These are phyloP conservation scores for Jamesozyma rosinii DNA, from an alignment of 805 yeast genomes.

Conservation along the genomic window DNA sequence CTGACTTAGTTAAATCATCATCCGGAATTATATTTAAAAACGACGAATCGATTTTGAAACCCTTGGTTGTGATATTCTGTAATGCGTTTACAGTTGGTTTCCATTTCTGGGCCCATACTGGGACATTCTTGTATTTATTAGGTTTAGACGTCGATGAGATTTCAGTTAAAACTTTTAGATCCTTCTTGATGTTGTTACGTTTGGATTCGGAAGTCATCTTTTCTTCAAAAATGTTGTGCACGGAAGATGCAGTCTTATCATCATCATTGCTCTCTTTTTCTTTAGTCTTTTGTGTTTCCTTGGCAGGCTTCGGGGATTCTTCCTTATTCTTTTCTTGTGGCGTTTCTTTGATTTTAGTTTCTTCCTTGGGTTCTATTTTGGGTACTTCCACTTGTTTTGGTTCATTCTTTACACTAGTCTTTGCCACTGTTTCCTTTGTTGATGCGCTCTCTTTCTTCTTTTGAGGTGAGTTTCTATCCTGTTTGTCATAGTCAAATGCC, in stretches of 20 bases:
- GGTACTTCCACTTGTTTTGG: not conserved
- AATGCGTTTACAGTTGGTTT: slow-evolving; percentile 35
- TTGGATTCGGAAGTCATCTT: slow-evolving; percentile 25
- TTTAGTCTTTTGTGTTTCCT: not conserved
- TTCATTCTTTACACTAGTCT: not conserved
- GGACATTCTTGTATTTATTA: slow-evolving; percentile 51
- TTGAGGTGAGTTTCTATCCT: slow-evolving; percentile 17
- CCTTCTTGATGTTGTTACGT: slow-evolving; percentile 28
- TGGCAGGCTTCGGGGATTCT: not conserved
- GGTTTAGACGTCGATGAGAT: slow-evolving; percentile 41
- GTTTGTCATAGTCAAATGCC: slow-evolving; percentile 29
- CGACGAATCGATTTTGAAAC: slow-evolving; percentile 32
- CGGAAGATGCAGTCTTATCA: slow-evolving; percentile 1
- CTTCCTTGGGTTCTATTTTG: not conserved
- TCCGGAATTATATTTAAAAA: slow-evolving; percentile 63
- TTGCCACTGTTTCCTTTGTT: slow-evolving; percentile 1
- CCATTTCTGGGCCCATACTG: slow-evolving; percentile 81
- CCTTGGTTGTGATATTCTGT: slow-evolving; percentile 26
- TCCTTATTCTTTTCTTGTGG: not conserved
- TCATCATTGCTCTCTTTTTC: not conserved
- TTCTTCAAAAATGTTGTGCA: slow-evolving; percentile 26
- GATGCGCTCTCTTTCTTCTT: slow-evolving; percentile 1
- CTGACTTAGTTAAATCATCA: slow-evolving; percentile 69
- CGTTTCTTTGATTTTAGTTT: not conserved
- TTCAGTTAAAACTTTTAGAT: slow-evolving; percentile 23